Conservation (phyloP, 2,329 filamentous ascomycete species). For the Mycocentrospora acerina region DNA sequence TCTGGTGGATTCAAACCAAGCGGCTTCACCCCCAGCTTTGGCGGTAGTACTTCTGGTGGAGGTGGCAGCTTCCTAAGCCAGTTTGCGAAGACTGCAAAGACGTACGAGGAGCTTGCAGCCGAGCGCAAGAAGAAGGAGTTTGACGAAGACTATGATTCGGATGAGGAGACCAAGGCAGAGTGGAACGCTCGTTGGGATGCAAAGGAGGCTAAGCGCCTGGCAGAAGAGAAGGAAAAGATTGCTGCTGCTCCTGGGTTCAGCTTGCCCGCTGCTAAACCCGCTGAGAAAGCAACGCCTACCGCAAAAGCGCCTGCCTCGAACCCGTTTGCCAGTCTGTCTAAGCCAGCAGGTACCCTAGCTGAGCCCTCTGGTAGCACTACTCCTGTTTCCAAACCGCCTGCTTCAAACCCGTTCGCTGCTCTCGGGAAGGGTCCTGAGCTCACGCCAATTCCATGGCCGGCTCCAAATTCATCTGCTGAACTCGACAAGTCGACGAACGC, state of each 20-base stretch:
- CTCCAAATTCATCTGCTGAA: conserved; percentile 17
- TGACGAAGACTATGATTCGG: conserved; percentile 39
- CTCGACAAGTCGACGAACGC: conserved; percentile 24
- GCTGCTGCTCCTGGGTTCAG: conserved; percentile 24
- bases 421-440: conserved; percentile 15
- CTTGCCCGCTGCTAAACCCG: conserved; percentile 10
- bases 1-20: conserved; percentile 7
- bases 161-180: conserved; percentile 38
- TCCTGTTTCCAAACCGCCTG: conserved; percentile 1
- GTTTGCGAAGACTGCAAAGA: conserved; percentile 34
- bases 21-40: conserved; percentile 14
- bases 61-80: conserved; percentile 26
- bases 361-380: conserved; percentile 6
- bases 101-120: conserved; percentile 32
- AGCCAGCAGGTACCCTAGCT: conserved; percentile 15
- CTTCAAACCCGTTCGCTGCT: conserved; percentile 16
- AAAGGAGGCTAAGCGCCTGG: conserved; percentile 31
- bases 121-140: conserved; percentile 40
- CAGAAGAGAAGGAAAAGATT: conserved; percentile 26
- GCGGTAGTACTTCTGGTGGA: conserved; percentile 13
- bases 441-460: conserved; percentile 7
- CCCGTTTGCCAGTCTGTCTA: conserved; percentile 20
- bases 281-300: conserved; percentile 3
- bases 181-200: conserved; percentile 37
- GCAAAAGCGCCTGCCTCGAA: conserved; percentile 6